These are phyloP conservation scores for Adenanthera pavonina DNA, from an alignment of 306 rosid species.

Conservation along the genomic window DNA sequence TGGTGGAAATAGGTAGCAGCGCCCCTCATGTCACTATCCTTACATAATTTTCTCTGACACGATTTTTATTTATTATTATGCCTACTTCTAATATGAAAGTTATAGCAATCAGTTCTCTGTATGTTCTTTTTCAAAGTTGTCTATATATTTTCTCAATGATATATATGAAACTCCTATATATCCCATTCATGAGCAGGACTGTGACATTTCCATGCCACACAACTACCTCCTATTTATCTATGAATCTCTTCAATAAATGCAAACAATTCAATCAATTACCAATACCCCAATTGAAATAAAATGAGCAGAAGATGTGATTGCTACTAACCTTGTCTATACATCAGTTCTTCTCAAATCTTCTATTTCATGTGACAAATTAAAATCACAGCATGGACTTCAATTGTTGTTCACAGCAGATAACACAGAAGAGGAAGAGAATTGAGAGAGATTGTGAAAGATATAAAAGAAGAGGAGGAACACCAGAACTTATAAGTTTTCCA, in stretches of 20 bases:
- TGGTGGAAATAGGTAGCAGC: neutral
- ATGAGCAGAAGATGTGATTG: no score
- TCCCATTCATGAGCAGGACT: neutral
- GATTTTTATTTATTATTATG: neutral
- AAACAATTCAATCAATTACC: neutral
- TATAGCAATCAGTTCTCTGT: neutral
- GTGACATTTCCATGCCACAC: neutral
- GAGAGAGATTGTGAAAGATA: no score
- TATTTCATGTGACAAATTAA: no score
- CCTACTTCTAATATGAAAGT: constrained; percentile 6
- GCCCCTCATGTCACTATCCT: constrained; percentile 39
- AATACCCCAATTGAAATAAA: neutral
- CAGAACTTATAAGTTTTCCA: no score
- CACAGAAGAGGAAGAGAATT: no score
- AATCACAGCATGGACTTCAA: no score
- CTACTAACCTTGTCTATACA: no score
- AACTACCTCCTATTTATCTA: neutral
- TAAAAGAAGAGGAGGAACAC: no score
- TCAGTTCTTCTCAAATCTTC: no score
- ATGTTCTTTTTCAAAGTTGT: neutral
- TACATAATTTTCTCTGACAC: constrained; percentile 9
- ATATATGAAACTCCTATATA: neutral
- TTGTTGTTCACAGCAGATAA: no score
- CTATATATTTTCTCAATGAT: neutral
- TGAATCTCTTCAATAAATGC: neutral